Base-by-base conservation (phyloP, 176 grass and related monocot species). In the Saccharum spontaneum region DNA sequence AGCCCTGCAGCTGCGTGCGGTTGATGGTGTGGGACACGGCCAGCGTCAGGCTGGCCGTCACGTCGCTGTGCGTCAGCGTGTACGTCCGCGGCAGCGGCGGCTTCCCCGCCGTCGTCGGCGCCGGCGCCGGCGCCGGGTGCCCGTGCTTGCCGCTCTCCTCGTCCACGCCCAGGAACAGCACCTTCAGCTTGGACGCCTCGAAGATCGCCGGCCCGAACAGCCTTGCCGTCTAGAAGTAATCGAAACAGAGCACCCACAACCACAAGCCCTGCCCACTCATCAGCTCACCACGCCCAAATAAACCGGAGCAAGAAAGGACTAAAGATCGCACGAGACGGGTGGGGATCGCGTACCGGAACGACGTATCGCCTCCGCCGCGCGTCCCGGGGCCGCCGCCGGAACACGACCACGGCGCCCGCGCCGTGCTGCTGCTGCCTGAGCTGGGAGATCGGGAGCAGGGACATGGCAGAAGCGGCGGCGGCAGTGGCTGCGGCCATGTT, bases 41-140 rank as follows among this genome's bases (percentile, higher is more conserved):
- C 12, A 99, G 97, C 83, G 93, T 99, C 49, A 99, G 88, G 64
- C 65, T 86, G 11, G 93, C 87, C 80, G 91, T 99, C 70, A 96
- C 84, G 75, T 99, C 97, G 90, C 97, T 99, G 91, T 99, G 97
- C 60, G 97, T 99, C 60, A 99, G 91, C 69, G 97, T 99, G 83
- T 99, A 99, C 36, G 94, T 81, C 85, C 97, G 83, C 12, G 86
- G 91, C 64, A 88, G 59, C 12, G 81, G 89, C 14, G 75, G 89
- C 39, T 91, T 64, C 44, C 79, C 14, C 77, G 28, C n/a, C 33
- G 33, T 3, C 33, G 33, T 3, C 80, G 91, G 57, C 90, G 91
- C 67, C 23, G 55, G 55, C 4, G 44, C 14, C 26, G 71, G 8
- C 59, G 60, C 1, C 55, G 55, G 54, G 7, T 22, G 71, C 24